Percentiles rank a stretch among this genome's conserved stretches.
phyloP scores from a whole-genome alignment of 2,329 filamentous ascomycete species.

The Ascochyta lentis region DNA sequence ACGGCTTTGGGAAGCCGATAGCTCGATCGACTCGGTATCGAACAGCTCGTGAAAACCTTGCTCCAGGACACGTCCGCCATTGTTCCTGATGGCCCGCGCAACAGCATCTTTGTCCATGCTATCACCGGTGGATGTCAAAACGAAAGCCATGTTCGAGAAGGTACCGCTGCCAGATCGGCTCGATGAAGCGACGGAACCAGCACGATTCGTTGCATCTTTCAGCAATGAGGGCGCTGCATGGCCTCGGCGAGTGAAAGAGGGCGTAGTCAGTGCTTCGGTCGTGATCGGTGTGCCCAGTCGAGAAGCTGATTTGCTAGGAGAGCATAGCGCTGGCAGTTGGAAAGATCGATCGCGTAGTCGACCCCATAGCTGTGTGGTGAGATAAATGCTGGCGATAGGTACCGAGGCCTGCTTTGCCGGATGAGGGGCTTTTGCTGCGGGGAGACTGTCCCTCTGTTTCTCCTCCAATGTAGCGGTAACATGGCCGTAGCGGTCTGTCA shows the following conservation, averaged over 20 bases:
- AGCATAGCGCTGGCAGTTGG: constrained; percentile 26
- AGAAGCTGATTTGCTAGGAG: constrained; percentile 27
- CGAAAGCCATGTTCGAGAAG: constrained; percentile 86
- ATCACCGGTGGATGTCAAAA: constrained; percentile 71
- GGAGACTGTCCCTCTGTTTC: constrained; percentile 50
- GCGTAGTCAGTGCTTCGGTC: constrained; percentile 52
- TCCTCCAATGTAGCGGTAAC: constrained; percentile 49
- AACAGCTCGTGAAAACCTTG: constrained; percentile 86
- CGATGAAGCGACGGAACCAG: constrained; percentile 39
- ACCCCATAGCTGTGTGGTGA: constrained; percentile 53
- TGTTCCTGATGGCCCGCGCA: constrained; percentile 67
- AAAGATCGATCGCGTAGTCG: constrained; percentile 51
- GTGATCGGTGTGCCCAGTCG: constrained; percentile 33
- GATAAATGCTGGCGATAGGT: constrained; percentile 51
- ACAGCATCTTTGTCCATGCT: constrained; percentile 64
- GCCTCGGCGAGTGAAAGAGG: constrained; percentile 57
- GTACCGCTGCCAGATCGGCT: constrained; percentile 52
- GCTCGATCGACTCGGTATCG: constrained; percentile 50
- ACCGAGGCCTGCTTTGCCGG: constrained; percentile 45
- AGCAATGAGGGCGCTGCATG: constrained; percentile 33
- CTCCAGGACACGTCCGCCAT: constrained; percentile 75
- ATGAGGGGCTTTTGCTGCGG: constrained; percentile 20
- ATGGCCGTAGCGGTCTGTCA: constrained; percentile 53
- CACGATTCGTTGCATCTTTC: constrained; percentile 34
- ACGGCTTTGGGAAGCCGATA: constrained; percentile 24